A percentile compares a stretch with the other conserved stretches of the same genome.
These are phyloP conservation scores for Tolypocladium nubicola DNA, from an alignment of 2,329 filamentous ascomycete genomes.

Conservation along the genomic window DNA sequence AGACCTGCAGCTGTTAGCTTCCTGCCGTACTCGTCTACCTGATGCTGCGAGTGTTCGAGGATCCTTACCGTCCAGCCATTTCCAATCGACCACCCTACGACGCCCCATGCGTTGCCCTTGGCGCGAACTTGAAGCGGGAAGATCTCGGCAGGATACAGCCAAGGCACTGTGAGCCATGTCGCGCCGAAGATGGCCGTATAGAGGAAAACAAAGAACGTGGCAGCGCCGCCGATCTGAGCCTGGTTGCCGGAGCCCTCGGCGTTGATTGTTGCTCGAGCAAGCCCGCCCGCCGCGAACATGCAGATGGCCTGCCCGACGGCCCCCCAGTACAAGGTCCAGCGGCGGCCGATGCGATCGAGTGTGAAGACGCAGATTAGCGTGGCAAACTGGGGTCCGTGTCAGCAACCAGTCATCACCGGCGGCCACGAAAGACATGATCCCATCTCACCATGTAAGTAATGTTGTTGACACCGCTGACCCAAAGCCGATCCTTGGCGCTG, in stretches of 20 bases:
- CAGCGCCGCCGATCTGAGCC: constrained; percentile 49
- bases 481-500: constrained; percentile 46
- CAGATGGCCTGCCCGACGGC: constrained; percentile 51
- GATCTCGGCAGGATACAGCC: constrained; percentile 62
- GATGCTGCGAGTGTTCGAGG: constrained; percentile 8
- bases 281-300: constrained; percentile 57
- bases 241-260: constrained; percentile 29
- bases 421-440: background rate
- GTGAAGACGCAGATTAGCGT: constrained; percentile 62
- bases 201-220: constrained; percentile 59
- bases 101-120: constrained; percentile 66
- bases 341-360: constrained; percentile 55
- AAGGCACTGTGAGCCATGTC: constrained; percentile 41
- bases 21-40: background rate
- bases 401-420: background rate
- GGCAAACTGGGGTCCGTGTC: constrained; percentile 28
- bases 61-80: constrained; percentile 46
- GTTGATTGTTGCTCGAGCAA: constrained; percentile 39
- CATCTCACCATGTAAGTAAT: constrained; percentile 34
- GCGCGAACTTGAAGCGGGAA: constrained; percentile 62
- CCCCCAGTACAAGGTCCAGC: constrained; percentile 62
- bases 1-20: constrained; percentile 12
- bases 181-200: constrained; percentile 31
- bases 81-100: constrained; percentile 66
- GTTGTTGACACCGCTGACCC: constrained; percentile 48